phyloP scores from a whole-genome alignment of 768 basidiomycete genomes.

The Amylocystis lapponica region DNA sequence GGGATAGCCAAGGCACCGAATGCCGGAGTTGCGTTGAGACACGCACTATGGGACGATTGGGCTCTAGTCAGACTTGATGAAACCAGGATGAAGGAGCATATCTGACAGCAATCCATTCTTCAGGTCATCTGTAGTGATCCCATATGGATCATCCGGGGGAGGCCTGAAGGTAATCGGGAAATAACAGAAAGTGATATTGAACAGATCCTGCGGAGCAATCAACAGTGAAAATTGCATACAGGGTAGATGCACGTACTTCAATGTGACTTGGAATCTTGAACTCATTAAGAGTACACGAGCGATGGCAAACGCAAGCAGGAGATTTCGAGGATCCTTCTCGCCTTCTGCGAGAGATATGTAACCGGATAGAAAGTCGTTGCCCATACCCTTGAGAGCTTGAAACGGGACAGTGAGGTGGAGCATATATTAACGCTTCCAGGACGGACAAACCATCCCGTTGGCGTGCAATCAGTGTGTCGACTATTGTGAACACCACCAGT shows the following conservation, averaged over 20 bases:
- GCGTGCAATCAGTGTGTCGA: constrained; percentile 70
- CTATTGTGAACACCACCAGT: constrained; percentile 71
- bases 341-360: constrained; percentile 86
- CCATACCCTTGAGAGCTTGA: constrained; percentile 66
- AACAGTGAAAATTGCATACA: not conserved
- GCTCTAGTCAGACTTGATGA: too few species aligned
- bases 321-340: constrained; percentile 95
- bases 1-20: constrained; percentile 85
- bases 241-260: constrained; percentile 52
- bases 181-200: constrained; percentile 96
- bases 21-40: constrained; percentile 70
- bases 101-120: constrained; percentile 61
- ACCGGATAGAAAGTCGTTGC: constrained; percentile 62
- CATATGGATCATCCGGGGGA: constrained; percentile 90
- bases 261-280: constrained; percentile 72
- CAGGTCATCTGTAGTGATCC: constrained; percentile 85
- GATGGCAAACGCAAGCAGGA: constrained; percentile 85
- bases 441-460: constrained; percentile 55
- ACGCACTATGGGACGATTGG: constrained; percentile 41
- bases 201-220: constrained; percentile 83
- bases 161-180: constrained; percentile 97
- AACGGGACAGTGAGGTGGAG: constrained; percentile 1
- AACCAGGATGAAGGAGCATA: not conserved
- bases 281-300: constrained; percentile 82
- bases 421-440: not conserved